Base-by-base conservation (phyloP, 306 rosid genomes). In the Coriaria nepalensis region DNA sequence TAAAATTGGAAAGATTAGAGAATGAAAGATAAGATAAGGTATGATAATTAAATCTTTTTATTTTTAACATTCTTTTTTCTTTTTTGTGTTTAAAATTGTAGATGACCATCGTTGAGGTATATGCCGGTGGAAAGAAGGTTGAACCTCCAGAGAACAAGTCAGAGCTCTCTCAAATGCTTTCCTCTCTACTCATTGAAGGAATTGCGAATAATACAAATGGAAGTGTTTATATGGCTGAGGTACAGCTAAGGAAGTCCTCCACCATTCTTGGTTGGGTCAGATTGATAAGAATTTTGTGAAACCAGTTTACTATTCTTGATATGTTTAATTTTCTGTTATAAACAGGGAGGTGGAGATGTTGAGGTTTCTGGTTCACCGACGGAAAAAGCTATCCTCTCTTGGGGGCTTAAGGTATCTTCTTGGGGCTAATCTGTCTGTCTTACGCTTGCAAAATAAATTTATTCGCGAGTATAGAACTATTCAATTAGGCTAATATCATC, bases 281-380 rank as follows among this genome's bases (percentile, higher is more conserved):
- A 20, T 20, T 20, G 29, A 20, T 20, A 20, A 20, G 29, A 20
- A 20, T 20, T 1, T 20, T 20, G 1, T 1, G 29, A 1, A 20
- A 1, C 29, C 29, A 20, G 29, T 20, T 20, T 20, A 20, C 29
- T 20, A 55, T 8, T 43, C 43, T 12, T 6, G 33, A 42, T 37
- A 33, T 34, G 6, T 40, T 43, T 55, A 34, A n/a, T 32, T 33
- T 43, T 41, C 33, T 33, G 43, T 13, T 33, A 5, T 42, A 5
- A 4, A 12, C 14, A 82, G 96, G 51, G 64, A n/a, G 68, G 74
- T 37, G 70, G 63, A 49, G 73, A 63, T 37, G 45, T 67, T 33
- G 96, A 80, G 70, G 67, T 87, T 68, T 68, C 93, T 55, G 96
- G 96, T 38, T 87, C 96, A 67, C 96, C 96, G 15, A 87, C 96